Evolutionary conservation across 306 rosid genomes (phyloP).

Genomic region (Rosa chinensis): DNA sequence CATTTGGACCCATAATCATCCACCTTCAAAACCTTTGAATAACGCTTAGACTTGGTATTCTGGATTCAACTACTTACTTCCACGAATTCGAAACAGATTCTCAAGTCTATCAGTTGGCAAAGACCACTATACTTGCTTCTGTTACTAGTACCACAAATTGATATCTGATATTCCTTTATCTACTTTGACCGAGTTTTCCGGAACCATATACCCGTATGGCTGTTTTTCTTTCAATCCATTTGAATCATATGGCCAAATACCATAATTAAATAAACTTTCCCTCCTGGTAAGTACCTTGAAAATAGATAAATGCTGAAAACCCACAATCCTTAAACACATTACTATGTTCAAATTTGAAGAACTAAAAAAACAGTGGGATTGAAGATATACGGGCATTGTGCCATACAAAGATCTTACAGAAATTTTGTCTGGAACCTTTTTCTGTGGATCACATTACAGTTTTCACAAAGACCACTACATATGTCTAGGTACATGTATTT

Average conservation of each 20-base stretch:
- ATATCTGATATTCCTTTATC: not conserved
- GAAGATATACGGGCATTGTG: not conserved
- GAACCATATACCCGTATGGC: not conserved
- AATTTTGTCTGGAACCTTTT: not conserved
- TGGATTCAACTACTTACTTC: slow-evolving; percentile 10
- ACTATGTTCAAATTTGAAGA: not conserved
- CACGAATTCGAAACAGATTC: not conserved
- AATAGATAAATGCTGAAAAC: not conserved
- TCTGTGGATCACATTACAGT: not conserved
- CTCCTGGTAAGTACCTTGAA: not conserved
- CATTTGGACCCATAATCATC: not conserved
- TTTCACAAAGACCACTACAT: not conserved
- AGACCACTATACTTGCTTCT: not conserved
- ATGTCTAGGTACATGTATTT: not conserved
- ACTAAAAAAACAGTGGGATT: not conserved
- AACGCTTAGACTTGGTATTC: not conserved
- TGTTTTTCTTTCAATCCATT: not conserved
- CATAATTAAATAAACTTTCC: not conserved
- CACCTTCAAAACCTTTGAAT: not conserved
- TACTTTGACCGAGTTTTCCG: not conserved
- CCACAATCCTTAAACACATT: not conserved
- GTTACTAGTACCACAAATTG: not conserved
- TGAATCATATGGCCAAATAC: not conserved
- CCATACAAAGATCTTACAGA: not conserved
- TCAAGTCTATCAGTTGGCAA: slow-evolving; percentile 5